Percentiles rank a stretch among this genome's conserved stretches.
These are phyloP conservation scores for Leccinum subtestaceum DNA, from an alignment of 768 basidiomycete genomes.

Conservation along the genomic window DNA sequence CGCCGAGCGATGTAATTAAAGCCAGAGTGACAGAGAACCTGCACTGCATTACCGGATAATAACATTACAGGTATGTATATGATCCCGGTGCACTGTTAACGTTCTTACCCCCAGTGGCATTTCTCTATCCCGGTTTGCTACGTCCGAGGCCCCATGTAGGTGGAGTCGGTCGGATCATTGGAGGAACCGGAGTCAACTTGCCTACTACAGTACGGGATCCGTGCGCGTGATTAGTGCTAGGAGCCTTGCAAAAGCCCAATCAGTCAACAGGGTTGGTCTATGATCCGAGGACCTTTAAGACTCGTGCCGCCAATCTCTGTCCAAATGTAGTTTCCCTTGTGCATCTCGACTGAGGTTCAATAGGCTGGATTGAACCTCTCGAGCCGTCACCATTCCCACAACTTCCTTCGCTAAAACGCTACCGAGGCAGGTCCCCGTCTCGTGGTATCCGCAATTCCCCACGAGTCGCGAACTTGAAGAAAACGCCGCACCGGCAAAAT, in stretches of 20 bases:
- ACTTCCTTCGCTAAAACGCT: background rate
- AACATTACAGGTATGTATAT: no score
- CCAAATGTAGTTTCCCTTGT: background rate
- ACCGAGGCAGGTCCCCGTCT: background rate
- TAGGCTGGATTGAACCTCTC: no score
- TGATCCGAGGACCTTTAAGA: background rate
- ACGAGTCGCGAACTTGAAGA: background rate
- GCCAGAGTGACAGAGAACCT: no score
- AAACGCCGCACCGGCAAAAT: background rate
- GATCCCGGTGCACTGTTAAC: no score
- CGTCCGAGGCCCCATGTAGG: background rate
- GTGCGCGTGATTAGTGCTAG: background rate
- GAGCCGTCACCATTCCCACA: background rate
- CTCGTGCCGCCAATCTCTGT: background rate
- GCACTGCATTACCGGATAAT: background rate
- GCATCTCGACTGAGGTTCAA: background rate
- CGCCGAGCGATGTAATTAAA: no score
- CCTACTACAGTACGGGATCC: background rate
- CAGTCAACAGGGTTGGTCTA: background rate
- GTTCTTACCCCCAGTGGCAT: background rate
- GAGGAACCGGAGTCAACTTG: background rate
- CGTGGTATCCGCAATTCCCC: background rate
- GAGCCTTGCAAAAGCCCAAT: background rate
- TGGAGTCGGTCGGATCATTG: background rate
- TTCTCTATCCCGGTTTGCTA: background rate